A percentile compares a stretch with the other conserved stretches of the same genome.
phyloP scores from a whole-genome alignment of 805 yeast species.

The Myxozyma monticola region DNA sequence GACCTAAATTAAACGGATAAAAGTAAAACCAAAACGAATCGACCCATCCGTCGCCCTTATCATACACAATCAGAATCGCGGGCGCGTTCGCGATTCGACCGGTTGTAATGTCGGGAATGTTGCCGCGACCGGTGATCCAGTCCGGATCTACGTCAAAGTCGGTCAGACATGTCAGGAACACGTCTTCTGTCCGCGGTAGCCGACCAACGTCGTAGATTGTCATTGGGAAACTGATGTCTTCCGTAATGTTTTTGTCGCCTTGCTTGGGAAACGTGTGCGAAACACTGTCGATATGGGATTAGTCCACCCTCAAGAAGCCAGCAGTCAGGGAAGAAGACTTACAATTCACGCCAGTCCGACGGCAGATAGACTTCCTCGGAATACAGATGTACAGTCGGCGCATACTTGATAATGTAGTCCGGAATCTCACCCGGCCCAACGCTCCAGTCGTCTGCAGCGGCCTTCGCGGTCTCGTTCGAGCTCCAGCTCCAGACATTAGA shows the following conservation, averaged over 20 bases:
- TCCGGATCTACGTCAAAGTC: conserved; percentile 75
- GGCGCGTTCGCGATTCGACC: conserved; percentile 79
- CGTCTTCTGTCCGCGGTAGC: conserved; percentile 37
- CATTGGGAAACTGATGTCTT: conserved; percentile 32
- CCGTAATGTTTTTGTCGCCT: conserved; percentile 37
- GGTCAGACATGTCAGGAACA: conserved; percentile 63
- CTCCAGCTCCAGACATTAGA: too few relatives aligned
- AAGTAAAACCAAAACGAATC: conserved; percentile 97
- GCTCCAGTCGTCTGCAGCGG: conserved; percentile 24
- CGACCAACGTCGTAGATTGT: conserved; percentile 38
- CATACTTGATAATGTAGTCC: conserved; percentile 33
- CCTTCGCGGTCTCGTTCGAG: background rate
- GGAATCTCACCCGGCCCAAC: conserved; percentile 32
- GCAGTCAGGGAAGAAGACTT: conserved; percentile 63
- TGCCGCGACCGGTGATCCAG: conserved; percentile 76
- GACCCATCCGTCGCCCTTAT: conserved; percentile 91
- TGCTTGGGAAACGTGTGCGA: conserved; percentile 33
- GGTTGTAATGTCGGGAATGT: conserved; percentile 66
- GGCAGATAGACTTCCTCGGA: conserved; percentile 88
- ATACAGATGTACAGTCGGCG: conserved; percentile 80
- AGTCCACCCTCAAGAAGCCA: too few relatives aligned
- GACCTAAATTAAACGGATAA: conserved; percentile 91
- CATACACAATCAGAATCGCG: conserved; percentile 77
- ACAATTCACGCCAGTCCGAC: conserved; percentile 66
- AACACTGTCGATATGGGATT: conserved; percentile 39